Percentiles rank a stretch among this genome's conserved stretches.
Evolutionary conservation across 2,329 filamentous ascomycete species (phyloP).

Genomic region (Hymenoscyphus salicellus): DNA sequence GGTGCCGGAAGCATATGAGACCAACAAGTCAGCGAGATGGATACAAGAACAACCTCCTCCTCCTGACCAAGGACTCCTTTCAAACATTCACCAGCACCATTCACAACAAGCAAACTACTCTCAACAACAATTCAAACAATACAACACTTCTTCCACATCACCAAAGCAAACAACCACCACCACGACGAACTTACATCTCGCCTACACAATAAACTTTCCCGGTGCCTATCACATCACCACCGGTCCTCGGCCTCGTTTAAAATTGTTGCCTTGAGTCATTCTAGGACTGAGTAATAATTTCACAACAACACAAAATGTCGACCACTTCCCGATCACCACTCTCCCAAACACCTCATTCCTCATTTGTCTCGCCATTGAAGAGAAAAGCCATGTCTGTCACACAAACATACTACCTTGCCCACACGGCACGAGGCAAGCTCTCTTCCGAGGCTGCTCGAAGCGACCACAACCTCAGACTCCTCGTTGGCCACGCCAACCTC

Average conservation of each 20-base stretch:
- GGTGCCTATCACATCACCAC: slow-evolving; percentile 15
- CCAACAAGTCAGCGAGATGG: slow-evolving; percentile 8
- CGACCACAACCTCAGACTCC: slow-evolving; percentile 90
- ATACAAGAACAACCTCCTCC: slow-evolving; percentile 16
- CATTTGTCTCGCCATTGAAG: slow-evolving; percentile 36
- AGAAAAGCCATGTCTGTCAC: slow-evolving; percentile 95
- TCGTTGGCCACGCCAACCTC: slow-evolving; percentile 97
- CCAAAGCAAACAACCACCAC: not conserved
- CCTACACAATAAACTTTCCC: slow-evolving; percentile 6
- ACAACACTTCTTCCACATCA: slow-evolving; percentile 8
- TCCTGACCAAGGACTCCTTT: slow-evolving; percentile 12
- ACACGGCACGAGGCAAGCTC: slow-evolving; percentile 95
- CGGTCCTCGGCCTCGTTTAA: slow-evolving; percentile 30
- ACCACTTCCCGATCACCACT: slow-evolving; percentile 26
- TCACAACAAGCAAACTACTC: slow-evolving; percentile 9
- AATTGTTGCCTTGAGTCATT: slow-evolving; percentile 32
- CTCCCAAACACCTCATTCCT: slow-evolving; percentile 21
- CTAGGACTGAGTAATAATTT: slow-evolving; percentile 10
- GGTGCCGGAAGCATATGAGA: slow-evolving; percentile 3
- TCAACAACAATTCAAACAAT: not conserved
- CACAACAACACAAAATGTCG: slow-evolving; percentile 32
- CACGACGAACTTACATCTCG: slow-evolving; percentile 3
- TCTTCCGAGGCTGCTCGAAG: slow-evolving; percentile 82
- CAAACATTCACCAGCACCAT: slow-evolving; percentile 11
- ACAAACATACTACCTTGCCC: slow-evolving; percentile 96